phyloP scores from a whole-genome alignment of 306 rosid genomes.

The Lathyrus tuberosus region DNA sequence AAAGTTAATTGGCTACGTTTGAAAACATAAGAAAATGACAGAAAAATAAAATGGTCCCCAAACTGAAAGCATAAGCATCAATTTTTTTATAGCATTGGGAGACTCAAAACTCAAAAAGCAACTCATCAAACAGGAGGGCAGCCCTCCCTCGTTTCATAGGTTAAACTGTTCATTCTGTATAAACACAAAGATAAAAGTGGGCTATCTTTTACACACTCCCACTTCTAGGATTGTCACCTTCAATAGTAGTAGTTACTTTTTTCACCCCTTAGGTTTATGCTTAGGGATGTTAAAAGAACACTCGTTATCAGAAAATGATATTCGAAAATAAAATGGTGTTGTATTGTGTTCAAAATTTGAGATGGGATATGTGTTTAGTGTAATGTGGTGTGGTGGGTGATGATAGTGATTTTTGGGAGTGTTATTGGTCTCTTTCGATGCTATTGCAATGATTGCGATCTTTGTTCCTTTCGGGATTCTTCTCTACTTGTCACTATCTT shows the following conservation, averaged over 20 bases:
- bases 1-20: constrained; percentile 11
- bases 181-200: constrained; percentile 55
- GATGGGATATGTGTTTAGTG: not conserved
- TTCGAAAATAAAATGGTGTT: no score
- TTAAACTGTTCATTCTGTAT: constrained; percentile 58
- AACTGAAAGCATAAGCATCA: not conserved
- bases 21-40: constrained; percentile 16
- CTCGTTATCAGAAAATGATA: constrained; percentile 41
- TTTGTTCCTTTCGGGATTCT: constrained; percentile 74
- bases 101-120: not conserved
- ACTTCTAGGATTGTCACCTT: constrained; percentile 81
- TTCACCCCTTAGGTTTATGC: constrained; percentile 42
- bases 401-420: constrained; percentile 43
- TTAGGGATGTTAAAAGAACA: constrained; percentile 68
- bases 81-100: not conserved
- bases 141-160: constrained; percentile 42
- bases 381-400: constrained; percentile 41
- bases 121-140: constrained; percentile 47
- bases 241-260: constrained; percentile 31
- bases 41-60: constrained; percentile 18
- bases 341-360: not conserved
- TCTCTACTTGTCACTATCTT: constrained; percentile 63
- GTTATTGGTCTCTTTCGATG: constrained; percentile 49
- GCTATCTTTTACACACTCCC: constrained; percentile 80
- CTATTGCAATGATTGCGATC: constrained; percentile 66